These are phyloP conservation scores for Trametes gibbosa DNA, from an alignment of 768 basidiomycete species.

Conservation along the genomic window DNA sequence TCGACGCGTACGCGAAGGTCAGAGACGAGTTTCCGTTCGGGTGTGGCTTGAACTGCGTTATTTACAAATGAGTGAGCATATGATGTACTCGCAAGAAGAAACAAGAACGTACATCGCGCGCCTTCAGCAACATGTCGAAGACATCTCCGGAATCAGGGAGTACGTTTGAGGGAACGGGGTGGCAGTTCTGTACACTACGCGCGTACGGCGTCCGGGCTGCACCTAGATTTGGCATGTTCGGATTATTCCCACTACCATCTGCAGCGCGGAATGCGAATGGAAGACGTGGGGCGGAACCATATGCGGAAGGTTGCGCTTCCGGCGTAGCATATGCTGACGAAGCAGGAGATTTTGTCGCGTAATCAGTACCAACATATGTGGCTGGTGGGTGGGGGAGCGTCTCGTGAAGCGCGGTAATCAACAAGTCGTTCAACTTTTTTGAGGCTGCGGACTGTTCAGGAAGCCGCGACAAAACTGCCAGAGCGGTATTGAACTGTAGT, in stretches of 20 bases:
- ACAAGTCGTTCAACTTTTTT: conserved; percentile 32
- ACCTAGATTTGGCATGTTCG: conserved; percentile 44
- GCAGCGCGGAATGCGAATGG: conserved; percentile 39
- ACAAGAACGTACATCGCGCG: conserved; percentile 19
- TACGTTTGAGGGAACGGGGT: conserved; percentile 37
- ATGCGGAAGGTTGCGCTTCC: not conserved
- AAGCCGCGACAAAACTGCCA: conserved; percentile 60
- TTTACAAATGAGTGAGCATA: not conserved
- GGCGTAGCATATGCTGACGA: not conserved
- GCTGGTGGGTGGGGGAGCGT: conserved; percentile 79
- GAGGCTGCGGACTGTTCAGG: conserved; percentile 46
- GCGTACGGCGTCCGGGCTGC: conserved; percentile 52
- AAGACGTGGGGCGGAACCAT: conserved; percentile 21
- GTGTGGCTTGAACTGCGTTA: conserved; percentile 29
- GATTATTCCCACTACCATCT: conserved; percentile 51
- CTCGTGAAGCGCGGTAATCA: conserved; percentile 63
- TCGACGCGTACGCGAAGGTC: conserved; percentile 28
- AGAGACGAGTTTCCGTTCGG: conserved; percentile 34
- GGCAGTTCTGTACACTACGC: conserved; percentile 46
- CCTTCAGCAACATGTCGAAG: conserved; percentile 39
- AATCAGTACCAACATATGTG: conserved; percentile 61
- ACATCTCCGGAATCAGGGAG: conserved; percentile 48
- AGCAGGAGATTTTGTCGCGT: conserved; percentile 32
- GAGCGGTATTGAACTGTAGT: conserved; percentile 64
- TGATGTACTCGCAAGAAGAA: not conserved